phyloP scores from a whole-genome alignment of 257 asterid genomes.

The Vinca minor region DNA sequence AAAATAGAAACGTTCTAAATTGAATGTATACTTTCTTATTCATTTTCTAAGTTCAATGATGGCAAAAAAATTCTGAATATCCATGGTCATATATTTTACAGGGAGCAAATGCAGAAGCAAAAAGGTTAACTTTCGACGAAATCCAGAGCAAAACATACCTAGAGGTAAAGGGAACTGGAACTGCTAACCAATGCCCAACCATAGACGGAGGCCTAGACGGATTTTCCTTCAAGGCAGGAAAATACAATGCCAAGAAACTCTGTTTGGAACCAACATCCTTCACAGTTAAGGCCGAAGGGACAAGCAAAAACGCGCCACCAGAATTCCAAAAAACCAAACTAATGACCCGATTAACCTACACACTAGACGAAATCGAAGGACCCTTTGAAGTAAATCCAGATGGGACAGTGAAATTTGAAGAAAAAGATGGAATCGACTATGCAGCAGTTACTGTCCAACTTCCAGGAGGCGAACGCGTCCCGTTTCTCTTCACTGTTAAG shows the following conservation, averaged over 20 bases:
- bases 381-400: conserved; percentile 77
- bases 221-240: conserved; percentile 76
- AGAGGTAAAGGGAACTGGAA: conserved; percentile 92
- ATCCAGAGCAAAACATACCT: conserved; percentile 89
- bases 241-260: conserved; percentile 73
- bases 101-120: conserved; percentile 96
- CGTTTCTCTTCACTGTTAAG: conserved; percentile 87
- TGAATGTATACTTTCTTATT: too few species aligned
- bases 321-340: conserved; percentile 95
- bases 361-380: conserved; percentile 96
- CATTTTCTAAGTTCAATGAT: background rate
- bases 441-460: conserved; percentile 98
- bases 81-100: conserved; percentile 8
- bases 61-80: background rate
- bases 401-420: conserved; percentile 76
- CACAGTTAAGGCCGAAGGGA: conserved; percentile 92
- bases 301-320: conserved; percentile 61
- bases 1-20: too few species aligned
- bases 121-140: conserved; percentile 76
- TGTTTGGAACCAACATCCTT: conserved; percentile 97
- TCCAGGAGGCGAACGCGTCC: conserved; percentile 98
- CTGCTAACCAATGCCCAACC: conserved; percentile 99
- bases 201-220: conserved; percentile 70
- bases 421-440: conserved; percentile 94
- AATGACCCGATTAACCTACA: conserved; percentile 97